Base-by-base conservation (phyloP, 2,329 filamentous ascomycete genomes). In the Colletotrichum tropicale region DNA sequence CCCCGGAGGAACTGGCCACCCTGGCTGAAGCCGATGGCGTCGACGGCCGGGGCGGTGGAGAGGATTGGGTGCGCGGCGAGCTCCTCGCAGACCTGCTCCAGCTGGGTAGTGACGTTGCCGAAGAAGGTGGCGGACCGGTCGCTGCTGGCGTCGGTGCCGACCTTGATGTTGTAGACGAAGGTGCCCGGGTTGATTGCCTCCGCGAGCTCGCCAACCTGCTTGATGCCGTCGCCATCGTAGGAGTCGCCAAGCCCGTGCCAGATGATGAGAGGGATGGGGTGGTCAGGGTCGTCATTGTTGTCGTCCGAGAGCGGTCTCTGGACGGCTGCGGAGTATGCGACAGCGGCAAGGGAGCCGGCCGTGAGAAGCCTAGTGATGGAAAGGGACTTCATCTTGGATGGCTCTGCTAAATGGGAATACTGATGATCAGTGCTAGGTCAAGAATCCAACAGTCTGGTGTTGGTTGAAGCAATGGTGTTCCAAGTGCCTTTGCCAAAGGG, bases 1-100 rank as follows among this genome's bases (percentile, higher is more conserved):
- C 91, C 97, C 75, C 97, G 93, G n/a, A 99, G 90, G 87, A 99
- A 98, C 84, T 98, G 95, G 2, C 97, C 97, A 77, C 97, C 97
- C 85, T 99, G 97, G 16, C 94, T 97, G 88, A 99, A 98, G 32
- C 97, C 97, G 43, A 99, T 87, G 38, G 96, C 96, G 85, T 98
- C 97, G 82, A 98, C 89, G 77, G 94, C 95, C 0, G 94, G 94
- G 1, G 95, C 94, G 8, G 93, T 94, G 72, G 93, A 93, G 18
- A 98, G 91, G 83, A 98, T 94, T 1, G 94, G 93, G 82, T 98
- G 91, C 0, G 89, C 82, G 74, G 94, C 90, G 56, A 98, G 90
- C 80, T 93, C 92, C n/a, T 87, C 88, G 90, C 97, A 98, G 66
- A 98, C 95, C 77, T 89, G 83, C 52, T 89, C 89, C 74, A 98